These are phyloP conservation scores for Thelephora terrestris DNA, from an alignment of 1,284 basidiomycete species.

Conservation along the genomic window DNA sequence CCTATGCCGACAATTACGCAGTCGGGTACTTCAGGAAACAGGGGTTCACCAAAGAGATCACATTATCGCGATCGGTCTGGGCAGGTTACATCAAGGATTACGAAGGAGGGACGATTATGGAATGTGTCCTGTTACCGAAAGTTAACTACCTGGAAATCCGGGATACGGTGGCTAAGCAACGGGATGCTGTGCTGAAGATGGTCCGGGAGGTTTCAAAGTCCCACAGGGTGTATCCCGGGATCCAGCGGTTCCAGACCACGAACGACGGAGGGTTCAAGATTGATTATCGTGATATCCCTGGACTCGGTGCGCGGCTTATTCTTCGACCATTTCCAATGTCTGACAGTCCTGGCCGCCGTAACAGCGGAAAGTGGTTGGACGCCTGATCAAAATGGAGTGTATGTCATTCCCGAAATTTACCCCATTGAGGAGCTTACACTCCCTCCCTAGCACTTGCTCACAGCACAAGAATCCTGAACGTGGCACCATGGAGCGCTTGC, in stretches of 20 bases:
- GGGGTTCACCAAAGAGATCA: conserved; percentile 97
- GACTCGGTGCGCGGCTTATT: conserved; percentile 49
- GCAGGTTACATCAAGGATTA: conserved; percentile 99
- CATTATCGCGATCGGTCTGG: conserved; percentile 85
- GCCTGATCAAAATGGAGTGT: conserved; percentile 75
- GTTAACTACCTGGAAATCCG: conserved; percentile 85
- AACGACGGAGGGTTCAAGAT: conserved; percentile 35
- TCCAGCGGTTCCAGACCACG: conserved; percentile 68
- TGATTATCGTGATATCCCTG: conserved; percentile 74
- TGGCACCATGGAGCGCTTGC: conserved; percentile 70
- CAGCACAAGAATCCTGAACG: conserved; percentile 47
- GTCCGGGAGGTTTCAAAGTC: conserved; percentile 84
- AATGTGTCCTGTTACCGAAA: conserved; percentile 89
- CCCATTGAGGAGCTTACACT: conserved; percentile 20
- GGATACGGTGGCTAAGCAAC: conserved; percentile 73
- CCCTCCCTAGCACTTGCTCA: conserved; percentile 17
- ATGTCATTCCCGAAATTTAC: conserved; percentile 20
- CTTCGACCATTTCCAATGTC: conserved; percentile 1
- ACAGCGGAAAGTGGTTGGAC: conserved; percentile 91
- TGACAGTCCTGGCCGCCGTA: conserved; percentile 5
- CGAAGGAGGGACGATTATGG: conserved; percentile 99
- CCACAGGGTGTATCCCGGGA: conserved; percentile 79
- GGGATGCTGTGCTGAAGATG: conserved; percentile 82
- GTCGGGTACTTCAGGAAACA: conserved; percentile 99
- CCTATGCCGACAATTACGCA: conserved; percentile 98